phyloP scores from a whole-genome alignment of 2,329 filamentous ascomycete genomes.

The Fusarium sp. region DNA sequence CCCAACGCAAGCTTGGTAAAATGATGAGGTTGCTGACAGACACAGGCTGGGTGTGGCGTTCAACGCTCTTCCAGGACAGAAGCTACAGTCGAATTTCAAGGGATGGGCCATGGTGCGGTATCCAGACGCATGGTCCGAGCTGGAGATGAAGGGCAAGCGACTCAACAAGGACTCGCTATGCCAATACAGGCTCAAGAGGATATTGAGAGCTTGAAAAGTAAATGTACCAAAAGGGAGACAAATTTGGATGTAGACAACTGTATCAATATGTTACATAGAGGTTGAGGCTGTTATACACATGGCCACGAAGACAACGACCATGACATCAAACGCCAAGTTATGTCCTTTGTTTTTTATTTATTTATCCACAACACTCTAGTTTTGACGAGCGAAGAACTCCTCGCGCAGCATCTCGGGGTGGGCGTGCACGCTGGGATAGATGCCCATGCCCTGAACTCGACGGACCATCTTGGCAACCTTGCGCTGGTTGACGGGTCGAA shows the following conservation, averaged over 20 bases:
- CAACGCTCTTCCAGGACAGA: constrained; percentile 73
- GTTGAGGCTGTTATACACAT: constrained; percentile 51
- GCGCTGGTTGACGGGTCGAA: constrained; percentile 89
- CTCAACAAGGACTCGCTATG: constrained; percentile 56
- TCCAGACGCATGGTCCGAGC: constrained; percentile 72
- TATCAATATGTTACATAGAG: constrained; percentile 50
- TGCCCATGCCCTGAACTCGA: constrained; percentile 84
- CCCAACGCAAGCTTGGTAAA: background rate
- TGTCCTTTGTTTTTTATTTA: background rate
- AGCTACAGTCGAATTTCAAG: constrained; percentile 74
- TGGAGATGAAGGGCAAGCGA: constrained; percentile 64
- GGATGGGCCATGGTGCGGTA: constrained; percentile 76
- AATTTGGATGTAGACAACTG: constrained; percentile 42
- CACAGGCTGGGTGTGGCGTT: constrained; percentile 78
- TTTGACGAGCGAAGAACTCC: constrained; percentile 45
- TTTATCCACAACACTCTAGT: constrained; percentile 18
- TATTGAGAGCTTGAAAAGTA: constrained; percentile 58
- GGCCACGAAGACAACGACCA: constrained; percentile 42
- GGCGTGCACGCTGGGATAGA: constrained; percentile 89
- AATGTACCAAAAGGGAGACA: constrained; percentile 45
- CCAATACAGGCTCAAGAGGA: constrained; percentile 60
- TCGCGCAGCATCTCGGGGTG: constrained; percentile 81
- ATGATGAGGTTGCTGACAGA: constrained; percentile 22
- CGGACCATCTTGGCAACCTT: constrained; percentile 93
- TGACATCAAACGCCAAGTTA: constrained; percentile 30